Evolutionary conservation across 441 rosid species (phyloP), one percentile per base, ranked within the genome.

Genomic region (Populus tomentosa): DNA sequence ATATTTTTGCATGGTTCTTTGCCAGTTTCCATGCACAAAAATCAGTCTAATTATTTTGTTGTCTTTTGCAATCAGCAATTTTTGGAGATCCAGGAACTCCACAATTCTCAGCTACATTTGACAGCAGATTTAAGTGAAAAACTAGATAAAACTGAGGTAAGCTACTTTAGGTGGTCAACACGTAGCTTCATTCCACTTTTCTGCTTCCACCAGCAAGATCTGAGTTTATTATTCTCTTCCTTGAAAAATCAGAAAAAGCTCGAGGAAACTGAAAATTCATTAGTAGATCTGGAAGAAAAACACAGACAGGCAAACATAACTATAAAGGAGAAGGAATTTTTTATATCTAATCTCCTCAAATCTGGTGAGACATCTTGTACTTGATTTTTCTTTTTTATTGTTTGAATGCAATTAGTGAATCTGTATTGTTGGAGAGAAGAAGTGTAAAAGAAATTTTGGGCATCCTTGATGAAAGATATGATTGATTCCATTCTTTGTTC

Each of bases 251-350:
- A 97, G 98, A 91, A 80, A 88, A 94, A 88, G 79, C 95, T 93
- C 10, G 87, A 76, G 84, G 98, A 90, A 85, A 97, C 97, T 78
- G 97, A 94, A 81, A 83, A 84, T 79, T 79, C 87, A 14, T 83
- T 97, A 85, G 87, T 81, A 79, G 97, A 94, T 79, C 90, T 97
- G 0, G 98, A 97, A 88, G 98, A 93, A 86, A 92, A 90, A 83
- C 94, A 97, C 82, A 84, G 91, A 86, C 94, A 92, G 73, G 97
- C 98, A 77, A 91, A 90, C 84, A 96, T 90, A 77, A 92, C 93
- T 69, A 94, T 97, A 71, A 93, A 92, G 85, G 98, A 94, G 83
- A 94, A 91, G 81, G 98, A 97, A 69, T 94, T 87, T 86, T 84
- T 97, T 76, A 97, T 97, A 86, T 85, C 84, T 73, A 89, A 88